Base-by-base conservation (phyloP, 306 rosid genomes). In the Leucaena leucocephala region DNA sequence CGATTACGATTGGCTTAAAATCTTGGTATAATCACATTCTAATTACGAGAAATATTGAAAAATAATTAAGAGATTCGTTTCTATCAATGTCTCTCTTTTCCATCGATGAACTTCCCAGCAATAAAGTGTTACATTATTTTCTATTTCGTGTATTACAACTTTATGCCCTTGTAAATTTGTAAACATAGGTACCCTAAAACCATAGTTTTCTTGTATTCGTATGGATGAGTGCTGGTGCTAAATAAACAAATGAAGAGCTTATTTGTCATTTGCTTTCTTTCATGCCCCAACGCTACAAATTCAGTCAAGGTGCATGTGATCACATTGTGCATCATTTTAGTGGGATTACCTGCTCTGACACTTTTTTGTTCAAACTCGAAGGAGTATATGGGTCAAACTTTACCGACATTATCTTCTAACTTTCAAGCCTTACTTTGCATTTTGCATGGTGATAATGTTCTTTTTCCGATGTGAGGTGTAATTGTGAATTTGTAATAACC, bases 31-130 rank as follows among this genome's bases (percentile, higher is more conserved):
- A 10, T 57, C 64, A 21, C 64, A 8, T 57, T 57, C 33, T 57
- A 57, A 57, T 57, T 57, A n/a, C 61, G 61, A n/a, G 27, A n/a
- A 54, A 54, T n/a, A 54, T 54, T 54, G 11, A 54, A n/a, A 54
- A n/a, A 54, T 5, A 54, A 54, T 52, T 52, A 7, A 2, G 58
- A 52, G 8, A 54, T 54, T 54, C 33, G 6, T 17, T n/a, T 7
- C 33, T 54, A 7, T 17, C 33, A 19, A n/a, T 54, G 27, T n/a
- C 61, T n/a, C 27, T 40, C 46, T 54, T n/a, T 54, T 7, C 61
- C 33, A 54, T 54, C 55, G 59, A 17, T 6, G 10, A 17, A 52
- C 10, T 52, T 7, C 33, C 61, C 3, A n/a, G 12, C 61, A 54
- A 19, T 7, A 19, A n/a, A 54, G 12, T n/a, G 33, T 54, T n/a